Evolutionary conservation across 331 rosid genomes (phyloP).

Genomic region (Rosa hybrid): DNA sequence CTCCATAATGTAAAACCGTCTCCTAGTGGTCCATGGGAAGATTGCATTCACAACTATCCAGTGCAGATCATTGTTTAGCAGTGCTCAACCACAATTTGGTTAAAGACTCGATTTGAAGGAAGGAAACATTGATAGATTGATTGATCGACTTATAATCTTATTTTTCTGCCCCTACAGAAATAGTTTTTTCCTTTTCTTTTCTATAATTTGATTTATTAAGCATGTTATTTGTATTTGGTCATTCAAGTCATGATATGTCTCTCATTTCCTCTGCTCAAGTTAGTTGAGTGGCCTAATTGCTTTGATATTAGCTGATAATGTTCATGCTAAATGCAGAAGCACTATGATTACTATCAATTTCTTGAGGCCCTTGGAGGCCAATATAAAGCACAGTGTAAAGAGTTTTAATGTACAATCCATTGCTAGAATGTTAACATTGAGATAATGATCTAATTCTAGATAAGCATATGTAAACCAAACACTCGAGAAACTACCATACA

Average conservation of each 20-base stretch:
- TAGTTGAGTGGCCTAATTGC: conserved; percentile 18
- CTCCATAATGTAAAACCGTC: conserved; percentile 53
- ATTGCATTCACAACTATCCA: conserved; percentile 62
- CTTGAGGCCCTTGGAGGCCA: conserved; percentile 13
- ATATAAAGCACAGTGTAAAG: not conserved
- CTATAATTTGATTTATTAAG: not conserved
- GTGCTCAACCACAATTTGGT: conserved; percentile 6
- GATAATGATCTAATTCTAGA: too few relatives aligned
- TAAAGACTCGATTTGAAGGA: not conserved
- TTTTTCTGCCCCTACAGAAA: not conserved
- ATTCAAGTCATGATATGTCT: conserved; percentile 13
- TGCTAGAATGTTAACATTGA: too few relatives aligned
- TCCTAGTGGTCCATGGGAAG: conserved; percentile 61
- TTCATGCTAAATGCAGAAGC: conserved; percentile 13
- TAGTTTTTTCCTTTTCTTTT: not conserved
- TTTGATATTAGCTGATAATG: conserved; percentile 4
- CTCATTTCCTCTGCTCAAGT: conserved; percentile 13
- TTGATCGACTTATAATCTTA: not conserved
- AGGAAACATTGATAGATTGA: not conserved
- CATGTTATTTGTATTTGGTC: conserved; percentile 24
- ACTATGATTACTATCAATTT: not conserved
- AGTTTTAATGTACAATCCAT: too few relatives aligned
- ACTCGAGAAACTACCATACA: too few relatives aligned
- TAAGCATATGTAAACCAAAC: too few relatives aligned
- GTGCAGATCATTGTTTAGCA: conserved; percentile 34